Conservation (phyloP, 2,329 filamentous ascomycete genomes). For the Nectriaceae sp. region DNA sequence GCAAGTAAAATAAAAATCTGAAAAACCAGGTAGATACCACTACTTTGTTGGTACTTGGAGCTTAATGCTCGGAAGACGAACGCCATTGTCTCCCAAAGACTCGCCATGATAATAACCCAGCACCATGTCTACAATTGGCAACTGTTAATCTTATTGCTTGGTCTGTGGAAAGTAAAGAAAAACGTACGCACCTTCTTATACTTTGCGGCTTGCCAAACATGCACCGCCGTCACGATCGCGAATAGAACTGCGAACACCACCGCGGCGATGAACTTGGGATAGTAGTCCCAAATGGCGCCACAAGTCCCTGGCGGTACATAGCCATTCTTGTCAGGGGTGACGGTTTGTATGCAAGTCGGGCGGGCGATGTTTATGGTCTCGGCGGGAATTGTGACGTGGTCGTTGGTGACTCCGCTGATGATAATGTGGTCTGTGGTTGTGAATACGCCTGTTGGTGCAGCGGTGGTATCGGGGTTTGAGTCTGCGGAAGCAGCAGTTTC, state of each 20-base stretch:
- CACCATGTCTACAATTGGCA: conserved; percentile 27
- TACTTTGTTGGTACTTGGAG: conserved; percentile 21
- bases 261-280: conserved; percentile 34
- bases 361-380: conserved; percentile 34
- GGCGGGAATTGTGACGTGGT: conserved; percentile 24
- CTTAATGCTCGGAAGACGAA: conserved; percentile 24
- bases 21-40: conserved; percentile 17
- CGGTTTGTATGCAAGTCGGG: conserved; percentile 40
- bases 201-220: conserved; percentile 21
- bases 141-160: not conserved
- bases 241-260: conserved; percentile 31
- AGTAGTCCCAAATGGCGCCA: conserved; percentile 35
- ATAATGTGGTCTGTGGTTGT: conserved; percentile 31
- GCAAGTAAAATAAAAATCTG: conserved; percentile 26
- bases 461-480: conserved; percentile 3
- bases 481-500: conserved; percentile 8
- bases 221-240: conserved; percentile 13
- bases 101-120: conserved; percentile 41
- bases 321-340: conserved; percentile 35
- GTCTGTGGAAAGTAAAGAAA: too few relatives aligned
- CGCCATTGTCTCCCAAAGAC: conserved; percentile 26
- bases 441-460: conserved; percentile 22
- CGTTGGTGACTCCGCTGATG: conserved; percentile 18
- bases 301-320: conserved; percentile 34
- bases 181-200: conserved; percentile 26